These are phyloP conservation scores for Bipolaris oryzae DNA, from an alignment of 2,329 filamentous ascomycete species.

Conservation along the genomic window DNA sequence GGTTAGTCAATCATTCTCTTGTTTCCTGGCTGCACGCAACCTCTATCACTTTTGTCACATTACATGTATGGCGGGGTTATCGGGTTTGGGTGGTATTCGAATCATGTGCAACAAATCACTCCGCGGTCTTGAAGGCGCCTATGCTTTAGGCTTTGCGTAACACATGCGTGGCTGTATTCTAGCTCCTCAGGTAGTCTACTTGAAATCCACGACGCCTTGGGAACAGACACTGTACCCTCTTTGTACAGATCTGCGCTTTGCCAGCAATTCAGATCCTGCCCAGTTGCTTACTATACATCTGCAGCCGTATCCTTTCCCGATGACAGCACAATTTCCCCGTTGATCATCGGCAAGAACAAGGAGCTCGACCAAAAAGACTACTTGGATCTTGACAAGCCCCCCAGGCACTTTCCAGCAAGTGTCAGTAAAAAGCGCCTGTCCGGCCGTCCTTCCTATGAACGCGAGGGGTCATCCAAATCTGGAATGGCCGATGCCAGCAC, in stretches of 20 bases:
- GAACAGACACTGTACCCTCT: not conserved
- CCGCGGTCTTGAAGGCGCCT: not conserved
- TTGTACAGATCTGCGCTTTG: not conserved
- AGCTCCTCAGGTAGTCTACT: not conserved
- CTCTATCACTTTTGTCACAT: not conserved
- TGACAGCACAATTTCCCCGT: conserved; percentile 53
- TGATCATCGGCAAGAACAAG: conserved; percentile 55
- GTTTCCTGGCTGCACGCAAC: not conserved
- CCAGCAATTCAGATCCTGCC: conserved; percentile 7
- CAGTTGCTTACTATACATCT: conserved; percentile 28
- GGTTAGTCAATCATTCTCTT: conserved; percentile 30
- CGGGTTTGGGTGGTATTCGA: not conserved
- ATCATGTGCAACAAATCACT: not conserved
- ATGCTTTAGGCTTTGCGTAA: not conserved
- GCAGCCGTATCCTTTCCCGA: conserved; percentile 56
- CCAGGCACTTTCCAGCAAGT: conserved; percentile 48
- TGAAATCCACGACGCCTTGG: not conserved
- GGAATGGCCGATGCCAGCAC: conserved; percentile 34
- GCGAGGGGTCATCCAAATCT: conserved; percentile 30
- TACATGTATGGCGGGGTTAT: not conserved
- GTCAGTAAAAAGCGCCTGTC: conserved; percentile 51
- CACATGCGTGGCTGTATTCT: not conserved
- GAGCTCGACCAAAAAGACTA: conserved; percentile 52
- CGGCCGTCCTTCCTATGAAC: conserved; percentile 50
- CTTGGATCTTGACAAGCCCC: conserved; percentile 47